Evolutionary conservation across 306 rosid species (phyloP).

Genomic region (Vigna nakashimae): DNA sequence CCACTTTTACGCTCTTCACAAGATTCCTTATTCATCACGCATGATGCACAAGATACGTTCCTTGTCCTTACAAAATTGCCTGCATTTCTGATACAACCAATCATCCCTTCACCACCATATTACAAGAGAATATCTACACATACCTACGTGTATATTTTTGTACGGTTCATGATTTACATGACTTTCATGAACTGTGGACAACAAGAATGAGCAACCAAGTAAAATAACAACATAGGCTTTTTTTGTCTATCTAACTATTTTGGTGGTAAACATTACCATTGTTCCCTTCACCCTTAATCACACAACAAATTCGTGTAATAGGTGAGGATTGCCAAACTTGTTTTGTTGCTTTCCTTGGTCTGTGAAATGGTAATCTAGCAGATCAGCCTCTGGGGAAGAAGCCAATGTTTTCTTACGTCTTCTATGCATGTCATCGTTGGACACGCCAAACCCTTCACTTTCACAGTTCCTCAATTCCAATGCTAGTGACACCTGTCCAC

Average conservation of each 20-base stretch:
- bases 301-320: conserved; percentile 86
- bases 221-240: conserved; percentile 11
- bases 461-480: conserved; percentile 85
- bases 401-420: conserved; percentile 50
- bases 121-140: conserved; percentile 52
- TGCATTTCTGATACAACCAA: conserved; percentile 52
- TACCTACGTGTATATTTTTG: conserved; percentile 57
- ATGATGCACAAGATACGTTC: conserved; percentile 35
- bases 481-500: conserved; percentile 74
- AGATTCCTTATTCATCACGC: conserved; percentile 58
- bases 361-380: conserved; percentile 71
- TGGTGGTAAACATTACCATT: neutral
- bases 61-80: conserved; percentile 45
- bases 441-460: conserved; percentile 57
- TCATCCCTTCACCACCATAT: conserved; percentile 52
- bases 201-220: conserved; percentile 40
- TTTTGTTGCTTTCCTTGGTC: conserved; percentile 72
- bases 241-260: conserved; percentile 32
- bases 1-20: conserved; percentile 43
- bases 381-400: conserved; percentile 55
- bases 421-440: conserved; percentile 52
- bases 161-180: conserved; percentile 45
- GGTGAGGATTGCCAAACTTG: conserved; percentile 73
- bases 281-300: conserved; percentile 35
- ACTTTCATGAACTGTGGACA: conserved; percentile 46